Percentiles rank a stretch among this genome's conserved stretches.
Evolutionary conservation across 2,329 filamentous ascomycete genomes (phyloP).

Genomic region (Xylariaceae sp.): DNA sequence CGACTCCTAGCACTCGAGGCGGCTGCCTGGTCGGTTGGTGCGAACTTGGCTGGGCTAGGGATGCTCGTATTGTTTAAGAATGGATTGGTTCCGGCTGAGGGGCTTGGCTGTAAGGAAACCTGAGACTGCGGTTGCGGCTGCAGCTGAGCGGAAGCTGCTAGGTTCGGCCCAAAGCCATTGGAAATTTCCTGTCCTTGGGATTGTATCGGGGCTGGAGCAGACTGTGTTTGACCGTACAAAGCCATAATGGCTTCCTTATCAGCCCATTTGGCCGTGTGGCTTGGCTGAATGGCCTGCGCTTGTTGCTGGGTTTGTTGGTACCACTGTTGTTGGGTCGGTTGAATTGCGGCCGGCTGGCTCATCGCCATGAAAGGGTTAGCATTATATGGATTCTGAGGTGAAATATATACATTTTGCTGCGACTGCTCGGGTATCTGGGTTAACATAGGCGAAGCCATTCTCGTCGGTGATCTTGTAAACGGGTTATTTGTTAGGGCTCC

Average conservation of each 20-base stretch:
- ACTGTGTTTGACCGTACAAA: conserved; percentile 62
- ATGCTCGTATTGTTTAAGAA: conserved; percentile 42
- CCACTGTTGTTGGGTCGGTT: conserved; percentile 24
- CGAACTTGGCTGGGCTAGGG: conserved; percentile 27
- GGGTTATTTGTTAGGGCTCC: conserved; percentile 31
- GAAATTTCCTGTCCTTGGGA: conserved; percentile 27
- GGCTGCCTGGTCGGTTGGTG: conserved; percentile 23
- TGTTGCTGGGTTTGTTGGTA: conserved; percentile 17
- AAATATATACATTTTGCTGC: conserved; percentile 36
- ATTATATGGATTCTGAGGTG: conserved; percentile 28
- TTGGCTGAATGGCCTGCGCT: conserved; percentile 32
- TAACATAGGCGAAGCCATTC: conserved; percentile 31
- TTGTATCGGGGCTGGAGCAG: conserved; percentile 38
- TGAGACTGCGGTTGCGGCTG: conserved; percentile 28
- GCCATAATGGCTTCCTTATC: conserved; percentile 74
- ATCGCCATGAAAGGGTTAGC: conserved; percentile 36
- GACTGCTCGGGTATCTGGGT: conserved; percentile 37
- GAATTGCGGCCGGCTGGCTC: conserved; percentile 27
- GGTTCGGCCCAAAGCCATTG: conserved; percentile 28
- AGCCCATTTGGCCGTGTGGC: conserved; percentile 46
- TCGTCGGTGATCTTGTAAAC: conserved; percentile 33
- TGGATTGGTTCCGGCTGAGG: conserved; percentile 49
- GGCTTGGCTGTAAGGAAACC: conserved; percentile 27
- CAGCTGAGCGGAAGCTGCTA: conserved; percentile 17
- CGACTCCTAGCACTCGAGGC: conserved; percentile 52